These are phyloP conservation scores for Moniliophthora roreri DNA, from an alignment of 1,284 basidiomycete species.

Conservation along the genomic window DNA sequence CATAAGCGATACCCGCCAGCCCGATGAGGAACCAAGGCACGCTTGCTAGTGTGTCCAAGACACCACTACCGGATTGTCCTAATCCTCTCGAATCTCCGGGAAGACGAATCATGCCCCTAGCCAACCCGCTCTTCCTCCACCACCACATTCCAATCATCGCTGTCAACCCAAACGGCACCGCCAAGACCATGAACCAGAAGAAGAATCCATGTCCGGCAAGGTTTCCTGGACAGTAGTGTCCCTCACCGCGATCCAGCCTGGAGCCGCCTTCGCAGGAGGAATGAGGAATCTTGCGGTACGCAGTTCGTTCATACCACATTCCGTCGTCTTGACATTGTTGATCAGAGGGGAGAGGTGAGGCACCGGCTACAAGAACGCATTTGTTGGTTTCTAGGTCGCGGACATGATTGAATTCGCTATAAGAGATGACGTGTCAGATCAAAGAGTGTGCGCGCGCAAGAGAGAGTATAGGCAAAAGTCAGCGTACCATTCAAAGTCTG, in stretches of 20 bases:
- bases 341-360: conserved; percentile 57
- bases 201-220: conserved; percentile 65
- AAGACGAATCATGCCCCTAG: conserved; percentile 78
- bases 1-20: conserved; percentile 71
- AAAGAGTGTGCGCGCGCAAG: no score
- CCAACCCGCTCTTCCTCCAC: conserved; percentile 65
- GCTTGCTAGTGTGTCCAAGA: conserved; percentile 72
- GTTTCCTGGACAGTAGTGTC: conserved; percentile 76
- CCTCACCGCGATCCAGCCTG: conserved; percentile 68
- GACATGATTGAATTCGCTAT: conserved; percentile 87
- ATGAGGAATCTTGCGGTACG: conserved; percentile 86
- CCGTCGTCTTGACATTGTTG: conserved; percentile 58
- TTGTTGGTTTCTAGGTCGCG: conserved; percentile 59
- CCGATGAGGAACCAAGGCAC: conserved; percentile 89
- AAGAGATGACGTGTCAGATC: not conserved
- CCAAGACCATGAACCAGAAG: conserved; percentile 82
- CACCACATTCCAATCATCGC: conserved; percentile 79
- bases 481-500: conserved; percentile 90
- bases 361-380: conserved; percentile 77
- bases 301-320: conserved; percentile 90
- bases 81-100: conserved; percentile 49
- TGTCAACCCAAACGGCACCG: conserved; percentile 76
- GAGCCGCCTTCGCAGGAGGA: conserved; percentile 81
- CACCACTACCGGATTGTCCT: conserved; percentile 39
- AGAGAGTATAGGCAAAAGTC: not conserved